These are phyloP conservation scores for Crotalaria pallida DNA, from an alignment of 306 rosid genomes.

Conservation along the genomic window DNA sequence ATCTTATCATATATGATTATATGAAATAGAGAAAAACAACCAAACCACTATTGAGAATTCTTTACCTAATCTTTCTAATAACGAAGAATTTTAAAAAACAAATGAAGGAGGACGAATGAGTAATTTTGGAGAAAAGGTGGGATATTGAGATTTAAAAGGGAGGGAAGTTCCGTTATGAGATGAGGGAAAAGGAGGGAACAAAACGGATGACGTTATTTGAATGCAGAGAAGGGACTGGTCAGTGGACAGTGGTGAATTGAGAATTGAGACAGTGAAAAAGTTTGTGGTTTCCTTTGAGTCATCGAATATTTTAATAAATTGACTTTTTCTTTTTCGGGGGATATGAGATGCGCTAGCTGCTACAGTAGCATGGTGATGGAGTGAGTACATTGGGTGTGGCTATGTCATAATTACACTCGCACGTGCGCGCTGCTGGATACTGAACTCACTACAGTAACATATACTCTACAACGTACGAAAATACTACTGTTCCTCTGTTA, in stretches of 20 bases:
- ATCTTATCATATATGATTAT: too few relatives aligned
- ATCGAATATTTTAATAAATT: conserved; percentile 20
- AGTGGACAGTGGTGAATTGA: too few relatives aligned
- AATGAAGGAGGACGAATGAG: background rate
- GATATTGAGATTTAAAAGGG: background rate
- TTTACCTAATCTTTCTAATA: background rate
- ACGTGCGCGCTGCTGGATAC: conserved; percentile 51
- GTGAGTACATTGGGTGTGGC: conserved; percentile 29
- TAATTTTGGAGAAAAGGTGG: conserved; percentile 4
- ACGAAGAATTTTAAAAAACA: background rate
- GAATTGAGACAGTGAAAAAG: conserved; percentile 23
- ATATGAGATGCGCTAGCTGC: conserved; percentile 27
- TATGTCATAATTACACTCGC: conserved; percentile 64
- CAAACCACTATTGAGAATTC: background rate
- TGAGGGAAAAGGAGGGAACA: conserved; percentile 26
- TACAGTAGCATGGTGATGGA: too few relatives aligned
- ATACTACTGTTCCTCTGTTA: too few relatives aligned
- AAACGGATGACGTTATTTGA: conserved; percentile 78
- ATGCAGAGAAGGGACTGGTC: conserved; percentile 14
- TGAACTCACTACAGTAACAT: too few relatives aligned
- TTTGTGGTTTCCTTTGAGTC: background rate
- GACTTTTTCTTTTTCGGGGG: conserved; percentile 31
- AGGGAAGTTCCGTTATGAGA: conserved; percentile 48
- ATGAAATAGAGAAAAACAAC: background rate
- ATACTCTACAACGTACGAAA: too few relatives aligned